phyloP scores from a whole-genome alignment of 2,329 filamentous ascomycete species.

The Trichoderma harzianum region DNA sequence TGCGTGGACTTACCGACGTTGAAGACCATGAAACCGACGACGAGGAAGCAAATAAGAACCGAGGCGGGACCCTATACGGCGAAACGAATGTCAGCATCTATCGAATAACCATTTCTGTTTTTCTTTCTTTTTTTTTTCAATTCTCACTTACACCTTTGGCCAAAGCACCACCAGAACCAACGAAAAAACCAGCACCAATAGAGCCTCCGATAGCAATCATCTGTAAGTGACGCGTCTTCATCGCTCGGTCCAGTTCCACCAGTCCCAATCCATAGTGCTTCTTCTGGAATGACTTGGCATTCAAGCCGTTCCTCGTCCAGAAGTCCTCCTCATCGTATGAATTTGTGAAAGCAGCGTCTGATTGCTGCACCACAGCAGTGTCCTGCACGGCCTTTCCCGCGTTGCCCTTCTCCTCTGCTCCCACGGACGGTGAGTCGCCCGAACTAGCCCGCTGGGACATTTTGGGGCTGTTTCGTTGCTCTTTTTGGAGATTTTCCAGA shows the following conservation, averaged over 20 bases:
- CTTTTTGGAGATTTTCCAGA: neutral
- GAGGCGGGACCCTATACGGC: conserved; percentile 36
- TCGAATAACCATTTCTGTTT: too few relatives aligned
- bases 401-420: conserved; percentile 5
- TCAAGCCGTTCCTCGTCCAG: conserved; percentile 36
- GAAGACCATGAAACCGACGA: conserved; percentile 60
- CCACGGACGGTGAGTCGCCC: neutral
- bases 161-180: conserved; percentile 56
- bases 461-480: neutral
- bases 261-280: conserved; percentile 31
- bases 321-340: conserved; percentile 30
- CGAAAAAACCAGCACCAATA: conserved; percentile 62
- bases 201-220: conserved; percentile 62
- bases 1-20: conserved; percentile 42
- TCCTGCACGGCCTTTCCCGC: neutral
- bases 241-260: conserved; percentile 42
- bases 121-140: neutral
- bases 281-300: conserved; percentile 34
- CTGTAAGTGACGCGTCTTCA: conserved; percentile 57
- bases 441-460: conserved; percentile 16
- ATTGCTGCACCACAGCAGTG: neutral
- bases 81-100: neutral
- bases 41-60: conserved; percentile 49
- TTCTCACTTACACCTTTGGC: conserved; percentile 42
- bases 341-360: conserved; percentile 14